Evolutionary conservation across 1,284 basidiomycete genomes (phyloP).

Genomic region (Cutaneotrichosporon spelunceum): DNA sequence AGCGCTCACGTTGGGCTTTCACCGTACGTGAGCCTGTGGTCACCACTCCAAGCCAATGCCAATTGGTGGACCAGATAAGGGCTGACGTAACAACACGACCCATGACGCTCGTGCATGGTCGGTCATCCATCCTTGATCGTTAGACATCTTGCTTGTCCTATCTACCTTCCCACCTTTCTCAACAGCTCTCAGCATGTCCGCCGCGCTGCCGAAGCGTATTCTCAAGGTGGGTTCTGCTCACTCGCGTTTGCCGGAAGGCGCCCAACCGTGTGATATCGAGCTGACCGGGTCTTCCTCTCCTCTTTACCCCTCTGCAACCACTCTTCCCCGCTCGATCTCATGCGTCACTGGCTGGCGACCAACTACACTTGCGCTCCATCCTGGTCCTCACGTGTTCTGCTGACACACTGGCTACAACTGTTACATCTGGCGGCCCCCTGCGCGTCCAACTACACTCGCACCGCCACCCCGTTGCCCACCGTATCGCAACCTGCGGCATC

Average conservation of each 20-base stretch:
- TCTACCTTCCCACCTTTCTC: background rate
- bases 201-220: conserved; percentile 50
- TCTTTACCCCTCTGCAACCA: background rate
- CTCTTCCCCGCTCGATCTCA: too few species aligned
- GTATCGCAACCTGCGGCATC: too few species aligned
- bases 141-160: background rate
- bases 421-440: too few species aligned
- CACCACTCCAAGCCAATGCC: background rate
- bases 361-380: background rate
- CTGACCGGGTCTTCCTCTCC: background rate
- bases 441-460: too few species aligned
- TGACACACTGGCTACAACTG: too few species aligned
- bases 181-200: conserved; percentile 23
- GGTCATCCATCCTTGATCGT: background rate
- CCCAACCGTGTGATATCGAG: background rate
- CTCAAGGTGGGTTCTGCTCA: conserved; percentile 46
- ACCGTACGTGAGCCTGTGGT: too few species aligned
- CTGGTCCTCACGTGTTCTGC: background rate
- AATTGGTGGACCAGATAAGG: too few species aligned
- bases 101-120: background rate
- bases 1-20: too few species aligned
- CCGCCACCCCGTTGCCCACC: too few species aligned
- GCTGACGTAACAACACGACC: too few species aligned
- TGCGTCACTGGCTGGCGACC: too few species aligned
- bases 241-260: background rate